Conservation (phyloP, 352 stramenopile genomes). For the Phytophthora meadii region DNA sequence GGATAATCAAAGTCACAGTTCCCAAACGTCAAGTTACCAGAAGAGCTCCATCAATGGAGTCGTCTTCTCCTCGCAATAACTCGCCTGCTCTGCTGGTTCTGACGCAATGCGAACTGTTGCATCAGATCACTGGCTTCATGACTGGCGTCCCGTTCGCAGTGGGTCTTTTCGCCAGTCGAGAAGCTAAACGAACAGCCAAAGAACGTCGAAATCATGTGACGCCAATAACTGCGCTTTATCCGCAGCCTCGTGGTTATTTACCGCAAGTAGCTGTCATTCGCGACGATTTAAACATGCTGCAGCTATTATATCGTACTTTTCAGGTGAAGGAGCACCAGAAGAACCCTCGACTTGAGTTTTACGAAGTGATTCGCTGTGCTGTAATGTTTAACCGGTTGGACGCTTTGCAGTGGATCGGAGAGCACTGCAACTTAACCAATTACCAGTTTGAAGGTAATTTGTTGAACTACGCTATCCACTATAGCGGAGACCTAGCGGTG, state of each 20-base stretch:
- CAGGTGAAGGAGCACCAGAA: slow-evolving; percentile 11
- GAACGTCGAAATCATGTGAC: background rate
- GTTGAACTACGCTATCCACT: slow-evolving; percentile 37
- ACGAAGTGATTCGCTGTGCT: slow-evolving; percentile 42
- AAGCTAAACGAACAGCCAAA: slow-evolving; percentile 4
- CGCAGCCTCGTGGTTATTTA: slow-evolving; percentile 35
- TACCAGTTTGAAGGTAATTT: slow-evolving; percentile 45
- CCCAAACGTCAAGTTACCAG: slow-evolving; percentile 7
- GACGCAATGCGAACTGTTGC: slow-evolving; percentile 31
- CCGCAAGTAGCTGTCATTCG: slow-evolving; percentile 41
- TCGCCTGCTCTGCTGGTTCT: slow-evolving; percentile 34
- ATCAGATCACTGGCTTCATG: slow-evolving; percentile 38
- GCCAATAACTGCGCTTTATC: slow-evolving; percentile 24
- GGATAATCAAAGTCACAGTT: slow-evolving; percentile 1
- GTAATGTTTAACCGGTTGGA: slow-evolving; percentile 36
- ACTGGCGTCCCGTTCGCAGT: slow-evolving; percentile 36
- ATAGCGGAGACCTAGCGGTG: slow-evolving; percentile 25
- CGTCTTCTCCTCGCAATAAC: slow-evolving; percentile 11
- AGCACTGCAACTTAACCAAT: slow-evolving; percentile 19
- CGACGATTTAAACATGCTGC: slow-evolving; percentile 31
- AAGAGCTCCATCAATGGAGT: slow-evolving; percentile 7
- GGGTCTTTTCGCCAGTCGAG: slow-evolving; percentile 26
- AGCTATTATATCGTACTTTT: slow-evolving; percentile 18
- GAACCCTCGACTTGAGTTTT: slow-evolving; percentile 37
- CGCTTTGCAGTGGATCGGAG: slow-evolving; percentile 30